Evolutionary conservation across 2,329 filamentous ascomycete genomes (phyloP).

Genomic region (Incumbomyces delicatus): DNA sequence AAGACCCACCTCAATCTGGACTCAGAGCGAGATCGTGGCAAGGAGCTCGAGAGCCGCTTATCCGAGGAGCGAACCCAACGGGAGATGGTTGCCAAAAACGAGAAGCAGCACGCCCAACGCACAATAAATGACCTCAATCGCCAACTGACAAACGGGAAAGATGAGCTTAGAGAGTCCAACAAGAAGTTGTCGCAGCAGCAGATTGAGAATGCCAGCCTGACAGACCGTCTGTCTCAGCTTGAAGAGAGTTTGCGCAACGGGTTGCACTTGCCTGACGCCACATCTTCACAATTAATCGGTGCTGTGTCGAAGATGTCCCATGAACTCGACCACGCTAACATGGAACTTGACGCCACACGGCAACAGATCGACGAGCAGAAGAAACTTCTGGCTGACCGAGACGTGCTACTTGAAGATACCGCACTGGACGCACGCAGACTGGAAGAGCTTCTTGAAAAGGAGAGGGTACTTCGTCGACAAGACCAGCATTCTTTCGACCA

Average conservation of each 20-base stretch:
- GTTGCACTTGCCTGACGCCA: constrained; percentile 78
- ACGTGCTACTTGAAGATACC: constrained; percentile 77
- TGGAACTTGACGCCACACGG: constrained; percentile 71
- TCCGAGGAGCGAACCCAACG: constrained; percentile 73
- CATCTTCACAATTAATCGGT: constrained; percentile 73
- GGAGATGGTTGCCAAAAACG: constrained; percentile 73
- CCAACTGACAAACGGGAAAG: constrained; percentile 70
- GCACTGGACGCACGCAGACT: constrained; percentile 77
- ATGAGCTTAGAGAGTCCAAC: constrained; percentile 71
- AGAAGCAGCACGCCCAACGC: constrained; percentile 92
- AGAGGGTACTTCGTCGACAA: constrained; percentile 71
- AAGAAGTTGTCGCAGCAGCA: constrained; percentile 76
- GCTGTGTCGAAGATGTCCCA: constrained; percentile 79
- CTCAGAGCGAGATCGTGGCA: constrained; percentile 69
- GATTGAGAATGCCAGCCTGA: constrained; percentile 82
- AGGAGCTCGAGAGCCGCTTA: constrained; percentile 65
- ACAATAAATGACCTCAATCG: constrained; percentile 86
- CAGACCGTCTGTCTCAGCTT: constrained; percentile 78
- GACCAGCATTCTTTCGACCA: constrained; percentile 84
- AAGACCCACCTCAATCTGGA: constrained; percentile 69
- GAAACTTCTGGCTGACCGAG: constrained; percentile 77
- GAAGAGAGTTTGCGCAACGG: constrained; percentile 81
- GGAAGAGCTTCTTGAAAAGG: constrained; percentile 81
- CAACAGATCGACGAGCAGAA: constrained; percentile 81
- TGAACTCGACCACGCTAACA: constrained; percentile 73